A percentile compares a stretch with the other conserved stretches of the same genome.
These are phyloP conservation scores for Vickermania spadyakhi DNA, from an alignment of 208 protist genomes.

Conservation along the genomic window DNA sequence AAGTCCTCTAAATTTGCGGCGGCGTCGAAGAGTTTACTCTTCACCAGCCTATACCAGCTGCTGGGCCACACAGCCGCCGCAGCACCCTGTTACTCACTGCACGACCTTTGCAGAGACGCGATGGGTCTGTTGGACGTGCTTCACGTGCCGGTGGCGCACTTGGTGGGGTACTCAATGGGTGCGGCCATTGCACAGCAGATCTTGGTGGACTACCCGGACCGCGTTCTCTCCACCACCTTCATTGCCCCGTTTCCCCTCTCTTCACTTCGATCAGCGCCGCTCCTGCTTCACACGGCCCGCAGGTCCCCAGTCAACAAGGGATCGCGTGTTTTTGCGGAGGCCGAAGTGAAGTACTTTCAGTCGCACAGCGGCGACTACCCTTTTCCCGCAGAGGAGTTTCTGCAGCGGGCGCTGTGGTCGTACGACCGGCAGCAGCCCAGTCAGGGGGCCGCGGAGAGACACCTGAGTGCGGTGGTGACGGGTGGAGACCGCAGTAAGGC, in stretches of 20 bases:
- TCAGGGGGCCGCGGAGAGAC: slow-evolving; percentile 14
- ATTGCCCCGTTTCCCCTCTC: slow-evolving; percentile 6
- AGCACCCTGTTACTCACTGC: slow-evolving; percentile 17
- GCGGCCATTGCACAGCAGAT: slow-evolving; percentile 35
- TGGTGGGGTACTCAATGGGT: slow-evolving; percentile 31
- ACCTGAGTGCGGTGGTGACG: slow-evolving; percentile 26
- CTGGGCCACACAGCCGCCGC: not conserved
- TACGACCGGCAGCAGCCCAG: slow-evolving; percentile 14
- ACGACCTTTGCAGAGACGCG: slow-evolving; percentile 28
- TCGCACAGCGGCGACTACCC: slow-evolving; percentile 16
- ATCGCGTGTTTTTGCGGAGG: not conserved
- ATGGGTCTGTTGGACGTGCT: slow-evolving; percentile 19
- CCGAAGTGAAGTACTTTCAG: slow-evolving; percentile 16
- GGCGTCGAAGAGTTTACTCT: not conserved
- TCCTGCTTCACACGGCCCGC: not conserved
- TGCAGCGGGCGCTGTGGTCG: slow-evolving; percentile 18
- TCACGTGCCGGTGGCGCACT: slow-evolving; percentile 18
- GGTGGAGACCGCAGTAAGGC: slow-evolving; percentile 11
- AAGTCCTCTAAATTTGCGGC: slow-evolving; percentile 12
- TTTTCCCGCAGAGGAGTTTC: slow-evolving; percentile 28
- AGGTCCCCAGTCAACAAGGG: not conserved
- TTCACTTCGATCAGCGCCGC: no score
- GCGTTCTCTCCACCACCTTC: slow-evolving; percentile 14
- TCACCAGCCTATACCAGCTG: not conserved
- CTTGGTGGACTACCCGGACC: slow-evolving; percentile 15